Conservation (phyloP, 371 early-diverging fungal species). For the Circinella umbellata region DNA sequence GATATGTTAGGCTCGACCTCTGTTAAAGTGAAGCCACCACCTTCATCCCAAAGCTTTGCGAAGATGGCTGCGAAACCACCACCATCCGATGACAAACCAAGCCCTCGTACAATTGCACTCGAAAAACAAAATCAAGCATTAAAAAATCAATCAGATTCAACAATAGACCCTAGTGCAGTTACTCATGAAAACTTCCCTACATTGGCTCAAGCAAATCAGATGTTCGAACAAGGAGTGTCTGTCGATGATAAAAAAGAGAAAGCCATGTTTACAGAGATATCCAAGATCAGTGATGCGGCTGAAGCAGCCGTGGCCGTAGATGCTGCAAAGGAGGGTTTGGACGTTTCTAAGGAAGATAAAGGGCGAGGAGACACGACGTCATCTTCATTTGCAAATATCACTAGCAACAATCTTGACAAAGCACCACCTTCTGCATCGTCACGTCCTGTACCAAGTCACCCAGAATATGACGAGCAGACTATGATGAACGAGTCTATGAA, state of each 20-base stretch:
- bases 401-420: conserved; percentile 38
- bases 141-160: conserved; percentile 7
- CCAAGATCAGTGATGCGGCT: conserved; percentile 28
- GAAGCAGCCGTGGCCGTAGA: conserved; percentile 19
- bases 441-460: conserved; percentile 30
- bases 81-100: conserved; percentile 6
- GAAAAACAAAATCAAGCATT: conserved; percentile 17
- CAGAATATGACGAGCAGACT: conserved; percentile 45
- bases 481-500: conserved; percentile 28
- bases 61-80: conserved; percentile 39
- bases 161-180: conserved; percentile 9
- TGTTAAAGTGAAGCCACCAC: conserved; percentile 43
- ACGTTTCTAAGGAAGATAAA: neutral
- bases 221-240: conserved; percentile 30
- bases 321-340: neutral
- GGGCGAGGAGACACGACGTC: neutral
- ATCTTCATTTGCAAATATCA: conserved; percentile 42
- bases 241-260: conserved; percentile 21
- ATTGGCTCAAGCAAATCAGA: conserved; percentile 35
- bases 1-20: conserved; percentile 43
- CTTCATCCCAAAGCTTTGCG: conserved; percentile 42
- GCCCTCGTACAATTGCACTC: conserved; percentile 23
- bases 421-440: conserved; percentile 44
- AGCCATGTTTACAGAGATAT: conserved; percentile 34
- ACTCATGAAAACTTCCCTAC: conserved; percentile 46